Base-by-base conservation (phyloP, 306 rosid genomes). In the Quercus rubra region DNA sequence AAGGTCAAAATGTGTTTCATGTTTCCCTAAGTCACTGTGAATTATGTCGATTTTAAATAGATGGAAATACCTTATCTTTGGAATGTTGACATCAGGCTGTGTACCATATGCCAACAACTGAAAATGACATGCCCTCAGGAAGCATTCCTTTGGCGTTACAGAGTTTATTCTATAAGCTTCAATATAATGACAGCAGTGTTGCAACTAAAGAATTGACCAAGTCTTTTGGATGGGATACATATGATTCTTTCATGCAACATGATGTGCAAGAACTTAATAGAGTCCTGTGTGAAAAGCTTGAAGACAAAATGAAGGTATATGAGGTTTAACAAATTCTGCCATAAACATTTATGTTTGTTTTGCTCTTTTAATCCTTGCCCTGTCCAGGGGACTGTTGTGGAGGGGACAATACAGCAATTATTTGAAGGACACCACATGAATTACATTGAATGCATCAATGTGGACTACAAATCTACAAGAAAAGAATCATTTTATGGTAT, bases 351-450 rank as follows among this genome's bases (percentile, higher is more conserved):
- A 72, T 84, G 61, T 75, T 64, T 85, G 11, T 73, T 77, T 70
- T 69, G 64, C 73, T 74, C 25, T 14, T 56, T 57, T 77, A 55
- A 71, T 81, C 77, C 75, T 82, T 74, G 19, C 49, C 69, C 55
- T 84, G 28, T 77, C 68, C 78, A 94, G 98, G 98, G 98, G 85
- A 94, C 97, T 86, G 97, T 91, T 80, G 98, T 94, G 64, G 98
- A 94, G 90, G 97, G 98, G 69, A 92, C 98, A 71, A 92, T 94
- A 83, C 97, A 94, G 13, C 84, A 92, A 81, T 85, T 94, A 80
- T 94, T 94, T 86, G 98, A 94, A 86, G 98, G 98, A 58, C 98
- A 92, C 83, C 97, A 92, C 81, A 94, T 94, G 98, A 94, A 91
- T 84, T 94, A 92, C 86, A 91, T 94, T 67, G 97, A 92, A 79